Evolutionary conservation across 768 basidiomycete genomes (phyloP).

Genomic region (Scleroderma bovista): DNA sequence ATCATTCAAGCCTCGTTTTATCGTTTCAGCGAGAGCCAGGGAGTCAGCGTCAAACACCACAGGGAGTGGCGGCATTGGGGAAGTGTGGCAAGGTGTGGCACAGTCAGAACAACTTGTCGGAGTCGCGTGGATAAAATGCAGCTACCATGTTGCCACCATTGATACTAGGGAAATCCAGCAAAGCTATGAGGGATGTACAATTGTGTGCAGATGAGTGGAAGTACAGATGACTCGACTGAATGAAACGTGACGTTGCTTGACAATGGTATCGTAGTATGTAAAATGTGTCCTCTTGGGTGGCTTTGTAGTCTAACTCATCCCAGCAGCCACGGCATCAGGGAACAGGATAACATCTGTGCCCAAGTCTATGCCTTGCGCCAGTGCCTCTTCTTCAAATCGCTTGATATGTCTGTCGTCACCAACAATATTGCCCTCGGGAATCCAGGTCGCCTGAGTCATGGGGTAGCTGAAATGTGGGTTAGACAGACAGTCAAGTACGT

Average conservation of each 20-base stretch:
- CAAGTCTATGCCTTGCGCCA: conserved; percentile 15
- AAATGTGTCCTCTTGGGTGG: background rate
- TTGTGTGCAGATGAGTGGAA: too few species aligned
- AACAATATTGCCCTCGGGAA: conserved; percentile 23
- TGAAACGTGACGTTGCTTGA: too few species aligned
- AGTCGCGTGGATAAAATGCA: too few species aligned
- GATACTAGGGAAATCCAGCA: too few species aligned
- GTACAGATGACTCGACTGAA: too few species aligned
- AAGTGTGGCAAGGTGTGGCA: background rate
- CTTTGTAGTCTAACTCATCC: conserved; percentile 6
- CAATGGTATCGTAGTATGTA: too few species aligned
- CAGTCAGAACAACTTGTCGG: too few species aligned
- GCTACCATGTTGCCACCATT: too few species aligned
- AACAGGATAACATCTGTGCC: conserved; percentile 13
- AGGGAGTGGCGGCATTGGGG: conserved; percentile 59
- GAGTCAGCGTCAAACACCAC: conserved; percentile 48
- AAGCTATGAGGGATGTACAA: too few species aligned
- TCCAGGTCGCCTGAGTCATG: conserved; percentile 24
- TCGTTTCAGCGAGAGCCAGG: conserved; percentile 41
- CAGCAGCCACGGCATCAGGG: conserved; percentile 16
- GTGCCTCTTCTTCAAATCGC: conserved; percentile 13
- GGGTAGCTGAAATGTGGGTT: conserved; percentile 16
- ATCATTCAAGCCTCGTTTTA: conserved; percentile 57
- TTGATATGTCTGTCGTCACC: conserved; percentile 11
- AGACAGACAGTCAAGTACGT: background rate